Base-by-base conservation (phyloP, 371 early-diverging fungal genomes). In the Rhizopus delemar region DNA sequence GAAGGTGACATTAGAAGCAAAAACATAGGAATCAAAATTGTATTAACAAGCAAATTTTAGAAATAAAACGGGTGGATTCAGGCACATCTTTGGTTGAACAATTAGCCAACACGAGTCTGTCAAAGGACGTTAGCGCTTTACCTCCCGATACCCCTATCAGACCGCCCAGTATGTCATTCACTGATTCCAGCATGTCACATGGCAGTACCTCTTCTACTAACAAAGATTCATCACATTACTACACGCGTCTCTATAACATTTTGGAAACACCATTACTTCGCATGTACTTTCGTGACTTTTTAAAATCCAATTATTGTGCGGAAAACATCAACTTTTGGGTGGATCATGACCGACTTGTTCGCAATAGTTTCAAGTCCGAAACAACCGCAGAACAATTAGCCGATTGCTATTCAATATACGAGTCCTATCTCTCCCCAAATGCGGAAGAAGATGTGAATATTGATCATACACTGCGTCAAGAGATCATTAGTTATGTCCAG, bases 291-390 rank as follows among this genome's bases (percentile, higher is more conserved):
- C 78, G 85, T 41, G 77, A 75, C 28, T 88, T 83, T 57, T 69
- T 87, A 49, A 74, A 77, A 12, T 73, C 80, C 15, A 85, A 86
- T 54, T 85, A 84, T 45, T 85, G 86, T 59, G 83, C 77, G 34
- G 89, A 88, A 55, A 88, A 86, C 58, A 70, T 85, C 39, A 69
- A 77, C 16, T 88, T 86, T 51, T 81, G 81, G 75, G 64, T 80
- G 1, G 87, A 87, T 34, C 67, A 75, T 64, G 57, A 65, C 45
- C 51, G 63, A 35, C 60, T 82, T 29, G 38, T 73, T 33, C 60
- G 60, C 43, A 69, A 65, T 22, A 22, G 22, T 33, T 29, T 39
- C 35, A 55, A 49, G 29, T 55, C 56, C 34, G 60, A 52, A 22
- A 57, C 53, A n/a, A 48, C 43, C 15, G 61, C 59, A n/a, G 76